A percentile compares a stretch with the other conserved stretches of the same genome.
Evolutionary conservation across 495 filamentous ascomycete species (phyloP).

Genomic region (Cudoniella acicularis): DNA sequence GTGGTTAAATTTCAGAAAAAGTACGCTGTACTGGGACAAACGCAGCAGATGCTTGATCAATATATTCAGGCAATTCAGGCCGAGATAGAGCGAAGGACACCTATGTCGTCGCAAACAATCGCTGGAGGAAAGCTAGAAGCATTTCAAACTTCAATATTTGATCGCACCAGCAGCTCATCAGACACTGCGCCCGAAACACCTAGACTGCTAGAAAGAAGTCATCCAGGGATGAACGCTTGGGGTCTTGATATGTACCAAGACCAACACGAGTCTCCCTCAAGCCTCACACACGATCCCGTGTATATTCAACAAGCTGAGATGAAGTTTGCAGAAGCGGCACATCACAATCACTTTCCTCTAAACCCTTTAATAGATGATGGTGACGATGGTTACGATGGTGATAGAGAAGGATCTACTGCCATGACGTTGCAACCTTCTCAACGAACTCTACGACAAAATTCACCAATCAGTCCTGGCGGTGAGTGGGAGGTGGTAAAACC

Average conservation of each 20-base stretch:
- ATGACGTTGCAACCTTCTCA: constrained; percentile 22
- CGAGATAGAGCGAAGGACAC: constrained; percentile 55
- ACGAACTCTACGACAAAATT: constrained; percentile 14
- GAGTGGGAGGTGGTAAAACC: constrained; percentile 27
- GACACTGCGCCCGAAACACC: constrained; percentile 37
- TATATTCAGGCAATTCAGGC: constrained; percentile 49
- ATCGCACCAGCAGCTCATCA: constrained; percentile 64
- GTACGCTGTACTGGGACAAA: constrained; percentile 31
- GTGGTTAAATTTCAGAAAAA: constrained; percentile 35
- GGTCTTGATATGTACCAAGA: constrained; percentile 13
- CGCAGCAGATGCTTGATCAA: constrained; percentile 43
- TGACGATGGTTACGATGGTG: constrained; percentile 27
- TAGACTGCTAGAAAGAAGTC: background rate
- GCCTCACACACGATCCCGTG: constrained; percentile 12
- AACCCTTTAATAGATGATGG: constrained; percentile 22
- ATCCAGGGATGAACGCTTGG: constrained; percentile 16
- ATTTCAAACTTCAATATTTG: constrained; percentile 63
- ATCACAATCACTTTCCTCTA: constrained; percentile 4
- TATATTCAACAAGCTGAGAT: constrained; percentile 4
- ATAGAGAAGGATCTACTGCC: constrained; percentile 20
- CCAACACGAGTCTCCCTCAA: constrained; percentile 19
- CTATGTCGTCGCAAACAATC: constrained; percentile 45
- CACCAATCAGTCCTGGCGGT: constrained; percentile 19
- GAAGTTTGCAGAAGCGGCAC: background rate
- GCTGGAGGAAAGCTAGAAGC: constrained; percentile 40